These are phyloP conservation scores for Heterobasidion irregulare DNA, from an alignment of 1,284 basidiomycete genomes.

Conservation along the genomic window DNA sequence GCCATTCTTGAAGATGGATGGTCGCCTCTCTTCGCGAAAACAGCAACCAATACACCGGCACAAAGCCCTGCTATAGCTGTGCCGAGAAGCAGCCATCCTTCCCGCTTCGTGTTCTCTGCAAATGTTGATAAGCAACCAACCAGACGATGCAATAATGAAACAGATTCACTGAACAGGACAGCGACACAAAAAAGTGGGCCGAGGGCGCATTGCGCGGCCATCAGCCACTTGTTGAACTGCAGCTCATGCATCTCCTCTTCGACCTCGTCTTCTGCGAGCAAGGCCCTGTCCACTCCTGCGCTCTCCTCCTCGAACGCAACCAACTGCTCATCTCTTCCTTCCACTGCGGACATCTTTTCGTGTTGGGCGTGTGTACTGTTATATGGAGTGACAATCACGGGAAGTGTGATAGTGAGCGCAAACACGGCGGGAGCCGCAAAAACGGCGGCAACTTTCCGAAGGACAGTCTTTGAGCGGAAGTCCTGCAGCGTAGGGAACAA, in stretches of 20 bases:
- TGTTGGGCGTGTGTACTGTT: conserved; percentile 26
- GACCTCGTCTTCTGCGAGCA: conserved; percentile 60
- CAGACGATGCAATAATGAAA: conserved; percentile 4
- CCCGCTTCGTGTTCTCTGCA: conserved; percentile 47
- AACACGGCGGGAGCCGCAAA: conserved; percentile 86
- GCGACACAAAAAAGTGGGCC: conserved; percentile 74
- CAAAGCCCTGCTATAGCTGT: conserved; percentile 47
- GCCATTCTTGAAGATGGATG: conserved; percentile 55
- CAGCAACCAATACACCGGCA: conserved; percentile 46
- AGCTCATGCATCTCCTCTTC: conserved; percentile 56
- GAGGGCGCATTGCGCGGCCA: conserved; percentile 70
- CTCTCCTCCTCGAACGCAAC: conserved; percentile 64
- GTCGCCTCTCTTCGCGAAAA: conserved; percentile 54
- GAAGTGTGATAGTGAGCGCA: conserved; percentile 81
- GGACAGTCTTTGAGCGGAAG: conserved; percentile 63
- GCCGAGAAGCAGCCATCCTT: conserved; percentile 48
- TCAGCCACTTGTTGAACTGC: conserved; percentile 75
- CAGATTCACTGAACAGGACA: conserved; percentile 63
- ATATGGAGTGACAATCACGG: conserved; percentile 76
- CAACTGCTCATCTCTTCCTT: conserved; percentile 28
- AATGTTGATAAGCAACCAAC: not conserved
- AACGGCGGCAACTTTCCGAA: conserved; percentile 70
- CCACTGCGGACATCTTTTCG: conserved; percentile 32
- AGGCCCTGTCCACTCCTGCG: conserved; percentile 45
- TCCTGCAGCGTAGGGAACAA: conserved; percentile 85